Percentiles rank a stretch among this genome's conserved stretches.
Evolutionary conservation across 2,329 filamentous ascomycete species (phyloP).

Genomic region (Coniochaeta sp.): DNA sequence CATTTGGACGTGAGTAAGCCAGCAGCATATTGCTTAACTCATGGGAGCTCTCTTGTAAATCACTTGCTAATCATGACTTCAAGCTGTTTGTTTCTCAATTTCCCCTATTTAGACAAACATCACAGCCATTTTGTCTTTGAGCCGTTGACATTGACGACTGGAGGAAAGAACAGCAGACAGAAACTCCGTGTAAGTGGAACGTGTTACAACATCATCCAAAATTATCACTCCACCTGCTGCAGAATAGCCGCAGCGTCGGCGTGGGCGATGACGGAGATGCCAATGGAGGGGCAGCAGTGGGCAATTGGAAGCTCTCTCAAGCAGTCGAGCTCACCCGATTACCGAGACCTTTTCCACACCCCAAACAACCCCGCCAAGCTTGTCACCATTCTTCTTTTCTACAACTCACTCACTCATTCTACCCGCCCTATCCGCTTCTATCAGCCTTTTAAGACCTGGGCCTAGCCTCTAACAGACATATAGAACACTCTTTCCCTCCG

Average conservation of each 20-base stretch:
- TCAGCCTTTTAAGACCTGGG: too few species aligned
- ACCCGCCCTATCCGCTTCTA: too few species aligned
- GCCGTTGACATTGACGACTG: too few species aligned
- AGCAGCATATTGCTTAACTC: background rate
- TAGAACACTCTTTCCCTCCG: too few species aligned
- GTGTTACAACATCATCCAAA: background rate
- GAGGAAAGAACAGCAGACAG: too few species aligned
- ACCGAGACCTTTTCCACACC: background rate
- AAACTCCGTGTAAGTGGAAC: too few species aligned
- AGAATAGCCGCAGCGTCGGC: background rate
- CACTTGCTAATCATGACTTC: background rate
- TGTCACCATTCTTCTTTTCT: too few species aligned
- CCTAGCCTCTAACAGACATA: too few species aligned
- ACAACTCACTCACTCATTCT: background rate
- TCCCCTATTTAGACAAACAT: background rate
- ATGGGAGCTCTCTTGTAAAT: background rate
- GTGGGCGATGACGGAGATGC: background rate
- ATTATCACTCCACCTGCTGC: background rate
- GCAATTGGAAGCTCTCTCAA: background rate
- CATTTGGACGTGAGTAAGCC: background rate
- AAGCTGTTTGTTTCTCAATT: background rate
- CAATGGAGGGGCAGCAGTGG: background rate
- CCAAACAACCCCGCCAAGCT: background rate
- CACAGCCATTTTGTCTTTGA: too few species aligned
- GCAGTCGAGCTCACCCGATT: background rate